Evolutionary conservation across 2,329 filamentous ascomycete genomes (phyloP), one percentile per base, ranked within the genome.

Genomic region (Colletotrichum godetiae): DNA sequence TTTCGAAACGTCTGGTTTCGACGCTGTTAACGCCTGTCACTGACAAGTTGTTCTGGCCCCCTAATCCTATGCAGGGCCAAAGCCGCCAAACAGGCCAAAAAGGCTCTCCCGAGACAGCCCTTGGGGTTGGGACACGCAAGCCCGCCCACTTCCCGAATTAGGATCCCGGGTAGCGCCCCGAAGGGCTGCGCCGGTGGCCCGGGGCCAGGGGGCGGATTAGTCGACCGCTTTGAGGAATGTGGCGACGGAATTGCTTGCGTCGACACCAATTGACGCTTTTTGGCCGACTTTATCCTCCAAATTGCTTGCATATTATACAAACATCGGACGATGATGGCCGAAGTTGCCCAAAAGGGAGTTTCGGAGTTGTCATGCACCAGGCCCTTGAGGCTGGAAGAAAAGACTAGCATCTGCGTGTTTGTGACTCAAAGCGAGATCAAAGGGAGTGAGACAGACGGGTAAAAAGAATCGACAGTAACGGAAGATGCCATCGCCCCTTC

Each of bases 91-190:
- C 37, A 42, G 37, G 37, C 37, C 37, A 42, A 42, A 42, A 42
- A 42, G 19, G 37, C 37, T 42, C 55, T n/a, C 27, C 55, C 55
- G 55, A 57, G 55, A 59, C 37, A 8, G 13, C 55, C 27, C 59
- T 52, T 58, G 67, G 15, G 31, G 67, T 49, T 59, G 37, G 59
- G 63, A 61, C 63, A 67, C 68, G 68, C 63, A 72, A 72, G 56
- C 68, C 68, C 68, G 68, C 63, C 63, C 68, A 72, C 68, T 72
- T 72, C 68, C 68, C 68, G 68, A 22, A 61, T 52, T 61, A 49
- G 63, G 56, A 67, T 56, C 49, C 68, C 57, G 68, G 68, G 46
- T 49, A 56, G 49, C 56, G 63, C 57, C 63, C 24, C 68, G 63
- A 57, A 72, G 22, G 68, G 68, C 68, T 72, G 68, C 56, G 46